Evolutionary conservation across 31 red algal species (phyloP), one percentile per base, ranked within the genome.

Genomic region (Asparagopsis taxiformis): DNA sequence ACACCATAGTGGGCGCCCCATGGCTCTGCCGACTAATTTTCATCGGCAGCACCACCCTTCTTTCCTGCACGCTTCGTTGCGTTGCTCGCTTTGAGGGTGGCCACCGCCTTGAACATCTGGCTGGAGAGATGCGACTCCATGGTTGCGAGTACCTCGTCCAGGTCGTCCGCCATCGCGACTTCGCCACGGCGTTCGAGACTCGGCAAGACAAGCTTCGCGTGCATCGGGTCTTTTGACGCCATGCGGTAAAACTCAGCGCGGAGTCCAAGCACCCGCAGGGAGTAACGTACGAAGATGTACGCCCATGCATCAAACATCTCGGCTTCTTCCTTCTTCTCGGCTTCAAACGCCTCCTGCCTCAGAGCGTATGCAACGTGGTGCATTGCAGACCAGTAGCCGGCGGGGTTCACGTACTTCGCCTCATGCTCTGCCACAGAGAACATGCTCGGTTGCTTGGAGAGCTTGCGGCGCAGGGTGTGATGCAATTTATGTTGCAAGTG

Each of bases 61-160:
- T 48, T 30, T 31, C 13, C 13, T 13, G 68, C 46, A 24, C 68
- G 68, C 68, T 55, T 72, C 33, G 44, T 72, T 72, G 68, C 68
- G 28, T 55, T 72, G 49, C 44, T 72, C 20, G 44, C 49, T 3
- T 25, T 72, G 17, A 72, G 1, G 51, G 43, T 72, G 50, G 50
- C 51, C 15, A 57, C 51, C 17, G 68, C 68, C n/a, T 54, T 72
- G 46, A 72, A 54, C 29, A 56, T 16, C 34, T 72, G 1, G 0
- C 16, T 55, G 33, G 0, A 17, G 3, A 56, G 4, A 34, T 56
- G 68, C 23, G 0, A 50, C 15, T 52, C 68, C 35, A 72, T 0
- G 46, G 43, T 55, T 25, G 52, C 68, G 21, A 54, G 16, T 13
- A 19, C 0, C 28, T 72, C 51, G 20, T 15, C 13, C 21, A 72